Evolutionary conservation across 148 eudicot genomes (phyloP).

Genomic region (Vaccinium myrtillus): DNA sequence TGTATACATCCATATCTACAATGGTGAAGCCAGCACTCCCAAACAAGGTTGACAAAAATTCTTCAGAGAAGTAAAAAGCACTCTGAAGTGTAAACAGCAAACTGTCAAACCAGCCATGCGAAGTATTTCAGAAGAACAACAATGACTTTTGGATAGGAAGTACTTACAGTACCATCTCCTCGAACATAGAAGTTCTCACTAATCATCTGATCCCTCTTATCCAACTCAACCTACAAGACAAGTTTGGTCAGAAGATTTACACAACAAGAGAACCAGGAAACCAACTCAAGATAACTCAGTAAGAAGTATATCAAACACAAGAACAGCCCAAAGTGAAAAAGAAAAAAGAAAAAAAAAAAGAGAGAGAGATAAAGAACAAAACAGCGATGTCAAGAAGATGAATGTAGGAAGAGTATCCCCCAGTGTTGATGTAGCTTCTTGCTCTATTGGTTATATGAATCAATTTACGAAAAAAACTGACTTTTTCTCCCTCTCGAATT

Average conservation of each 20-base stretch:
- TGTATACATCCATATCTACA: constrained; percentile 29
- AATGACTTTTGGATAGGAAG: not conserved
- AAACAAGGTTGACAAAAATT: constrained; percentile 37
- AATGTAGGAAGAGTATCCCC: no score
- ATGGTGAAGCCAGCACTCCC: constrained; percentile 27
- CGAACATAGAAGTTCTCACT: constrained; percentile 41
- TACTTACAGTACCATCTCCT: constrained; percentile 55
- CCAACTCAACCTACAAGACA: constrained; percentile 32
- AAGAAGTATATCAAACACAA: not conserved
- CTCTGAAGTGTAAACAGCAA: constrained; percentile 26
- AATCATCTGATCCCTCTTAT: constrained; percentile 39
- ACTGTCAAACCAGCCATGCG: not conserved
- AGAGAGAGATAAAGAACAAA: not conserved
- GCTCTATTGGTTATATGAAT: no score
- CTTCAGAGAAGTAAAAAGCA: constrained; percentile 48
- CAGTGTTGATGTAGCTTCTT: no score
- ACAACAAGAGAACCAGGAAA: constrained; percentile 4
- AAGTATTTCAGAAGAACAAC: not conserved
- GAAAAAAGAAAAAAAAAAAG: not conserved
- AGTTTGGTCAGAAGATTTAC: not conserved
- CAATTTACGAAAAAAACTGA: no score
- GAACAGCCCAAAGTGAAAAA: not conserved
- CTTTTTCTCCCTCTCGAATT: not conserved
- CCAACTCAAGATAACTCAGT: not conserved
- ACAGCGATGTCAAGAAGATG: not conserved